Evolutionary conservation across 768 basidiomycete genomes (phyloP).

Genomic region (Aureoboletus auriporus): DNA sequence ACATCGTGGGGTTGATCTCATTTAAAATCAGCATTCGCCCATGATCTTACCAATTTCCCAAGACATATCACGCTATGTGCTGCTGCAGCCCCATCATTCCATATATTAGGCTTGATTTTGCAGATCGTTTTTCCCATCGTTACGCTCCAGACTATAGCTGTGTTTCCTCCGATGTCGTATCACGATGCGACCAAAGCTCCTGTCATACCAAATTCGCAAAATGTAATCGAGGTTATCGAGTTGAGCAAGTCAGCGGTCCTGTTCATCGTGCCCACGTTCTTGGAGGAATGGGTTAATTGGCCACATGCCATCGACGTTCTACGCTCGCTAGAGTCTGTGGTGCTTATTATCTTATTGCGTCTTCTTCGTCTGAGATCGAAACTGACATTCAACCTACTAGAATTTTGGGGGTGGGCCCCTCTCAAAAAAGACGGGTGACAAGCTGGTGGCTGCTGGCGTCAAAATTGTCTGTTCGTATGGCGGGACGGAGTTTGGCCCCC

Average conservation of each 20-base stretch:
- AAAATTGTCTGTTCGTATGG: conserved; percentile 33
- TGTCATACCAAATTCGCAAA: conserved; percentile 18
- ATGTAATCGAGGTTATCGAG: conserved; percentile 15
- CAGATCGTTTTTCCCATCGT: conserved; percentile 18
- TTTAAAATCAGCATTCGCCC: conserved; percentile 1
- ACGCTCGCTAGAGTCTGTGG: conserved; percentile 16
- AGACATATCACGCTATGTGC: conserved; percentile 6
- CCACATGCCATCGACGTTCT: conserved; percentile 16
- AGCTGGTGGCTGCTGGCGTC: conserved; percentile 33
- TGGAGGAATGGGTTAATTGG: conserved; percentile 21
- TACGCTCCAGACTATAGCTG: conserved; percentile 8
- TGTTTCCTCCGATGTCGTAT: conserved; percentile 20
- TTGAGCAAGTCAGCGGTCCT: conserved; percentile 12
- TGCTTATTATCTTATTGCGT: conserved; percentile 2
- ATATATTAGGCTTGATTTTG: conserved; percentile 1
- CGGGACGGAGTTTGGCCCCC: conserved; percentile 33
- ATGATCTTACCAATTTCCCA: not conserved
- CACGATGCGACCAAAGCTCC: conserved; percentile 14
- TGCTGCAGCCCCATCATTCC: conserved; percentile 21
- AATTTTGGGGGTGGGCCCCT: conserved; percentile 35
- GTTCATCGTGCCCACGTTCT: conserved; percentile 18
- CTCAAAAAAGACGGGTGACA: conserved; percentile 33
- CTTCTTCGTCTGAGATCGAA: not conserved
- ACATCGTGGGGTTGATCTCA: not conserved
- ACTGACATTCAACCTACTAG: conserved; percentile 15